These are phyloP conservation scores for Niveomyces coronatus DNA, from an alignment of 2,329 filamentous ascomycete species.

Conservation along the genomic window DNA sequence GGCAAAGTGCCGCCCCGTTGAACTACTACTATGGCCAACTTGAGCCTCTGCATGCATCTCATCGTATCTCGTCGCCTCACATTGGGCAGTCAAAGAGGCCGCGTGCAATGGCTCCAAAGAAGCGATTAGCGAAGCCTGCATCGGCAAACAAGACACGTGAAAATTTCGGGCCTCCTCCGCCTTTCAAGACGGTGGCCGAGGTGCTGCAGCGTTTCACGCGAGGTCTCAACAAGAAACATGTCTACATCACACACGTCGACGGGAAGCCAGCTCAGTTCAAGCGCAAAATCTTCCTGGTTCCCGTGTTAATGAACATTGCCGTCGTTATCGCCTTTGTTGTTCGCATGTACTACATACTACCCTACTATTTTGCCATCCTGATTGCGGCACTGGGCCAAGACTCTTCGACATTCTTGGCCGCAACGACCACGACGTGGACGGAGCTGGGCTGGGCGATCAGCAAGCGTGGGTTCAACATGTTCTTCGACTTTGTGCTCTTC, in stretches of 20 bases:
- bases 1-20: no score
- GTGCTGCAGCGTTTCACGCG: constrained; percentile 56
- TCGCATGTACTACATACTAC: constrained; percentile 58
- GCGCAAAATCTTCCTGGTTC: constrained; percentile 71
- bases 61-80: no score
- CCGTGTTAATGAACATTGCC: constrained; percentile 62
- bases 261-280: constrained; percentile 59
- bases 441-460: constrained; percentile 47
- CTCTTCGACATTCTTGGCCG: constrained; percentile 57
- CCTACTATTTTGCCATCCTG: constrained; percentile 62
- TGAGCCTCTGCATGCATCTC: not conserved
- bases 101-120: constrained; percentile 17
- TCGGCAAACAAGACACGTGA: constrained; percentile 13
- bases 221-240: constrained; percentile 53
- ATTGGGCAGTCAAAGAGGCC: not conserved
- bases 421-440: constrained; percentile 42
- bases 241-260: constrained; percentile 84
- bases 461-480: constrained; percentile 53
- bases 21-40: no score
- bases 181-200: constrained; percentile 57
- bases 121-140: constrained; percentile 22
- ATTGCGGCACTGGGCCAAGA: constrained; percentile 53
- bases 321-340: constrained; percentile 55
- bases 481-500: constrained; percentile 62
- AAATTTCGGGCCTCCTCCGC: constrained; percentile 39